Conservation (phyloP, 1,284 basidiomycete species). For the Boletus sp. region DNA sequence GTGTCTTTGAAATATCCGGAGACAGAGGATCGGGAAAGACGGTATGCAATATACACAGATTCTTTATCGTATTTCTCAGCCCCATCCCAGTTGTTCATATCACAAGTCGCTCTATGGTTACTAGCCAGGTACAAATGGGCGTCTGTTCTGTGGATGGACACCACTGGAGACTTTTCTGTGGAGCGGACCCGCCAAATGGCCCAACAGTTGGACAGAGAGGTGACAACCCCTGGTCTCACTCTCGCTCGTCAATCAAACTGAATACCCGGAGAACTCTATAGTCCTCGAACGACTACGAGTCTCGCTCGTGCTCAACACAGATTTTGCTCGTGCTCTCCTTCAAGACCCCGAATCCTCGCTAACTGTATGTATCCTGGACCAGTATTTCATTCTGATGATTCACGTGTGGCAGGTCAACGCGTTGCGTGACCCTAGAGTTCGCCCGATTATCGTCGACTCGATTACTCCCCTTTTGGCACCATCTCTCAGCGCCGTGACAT, state of each 20-base stretch:
- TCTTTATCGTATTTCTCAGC: conserved; percentile 9
- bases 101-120: conserved; percentile 59
- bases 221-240: conserved; percentile 27
- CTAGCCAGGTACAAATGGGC: conserved; percentile 45
- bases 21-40: conserved; percentile 65
- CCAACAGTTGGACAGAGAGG: conserved; percentile 40
- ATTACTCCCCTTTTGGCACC: conserved; percentile 70
- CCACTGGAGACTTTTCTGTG: conserved; percentile 64
- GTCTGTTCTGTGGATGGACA: conserved; percentile 70
- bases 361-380: conserved; percentile 32
- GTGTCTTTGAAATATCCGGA: conserved; percentile 68
- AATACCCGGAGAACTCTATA: conserved; percentile 38
- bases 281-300: conserved; percentile 50
- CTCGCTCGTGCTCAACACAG: conserved; percentile 60
- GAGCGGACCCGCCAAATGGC: conserved; percentile 50
- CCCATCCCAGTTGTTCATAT: conserved; percentile 51
- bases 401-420: conserved; percentile 19
- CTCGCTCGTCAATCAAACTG: conserved; percentile 11
- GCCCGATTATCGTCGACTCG: conserved; percentile 65
- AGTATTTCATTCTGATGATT: conserved; percentile 4
- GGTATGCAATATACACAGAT: conserved; percentile 44
- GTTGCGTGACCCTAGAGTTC: conserved; percentile 28
- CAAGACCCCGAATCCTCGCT: conserved; percentile 44
- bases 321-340: conserved; percentile 53
- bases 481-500: conserved; percentile 63